Percentiles rank a stretch among this genome's conserved stretches.
Evolutionary conservation across 163 green algal genomes (phyloP).

Genomic region (Scenedesmus sp.): DNA sequence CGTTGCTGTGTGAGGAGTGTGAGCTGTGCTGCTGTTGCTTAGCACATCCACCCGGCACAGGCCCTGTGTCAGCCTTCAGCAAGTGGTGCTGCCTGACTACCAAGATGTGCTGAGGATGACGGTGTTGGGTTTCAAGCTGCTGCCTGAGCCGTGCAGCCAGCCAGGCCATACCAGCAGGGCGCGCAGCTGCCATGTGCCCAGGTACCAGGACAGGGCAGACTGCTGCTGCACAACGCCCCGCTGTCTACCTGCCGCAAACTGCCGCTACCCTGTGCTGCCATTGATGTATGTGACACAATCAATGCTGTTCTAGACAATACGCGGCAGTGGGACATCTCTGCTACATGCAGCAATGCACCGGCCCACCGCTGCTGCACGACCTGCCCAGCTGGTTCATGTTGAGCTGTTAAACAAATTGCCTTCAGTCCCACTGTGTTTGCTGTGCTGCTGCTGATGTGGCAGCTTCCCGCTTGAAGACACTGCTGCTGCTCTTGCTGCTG

Average conservation of each 20-base stretch:
- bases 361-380: no score
- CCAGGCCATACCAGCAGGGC: neutral
- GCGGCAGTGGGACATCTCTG: neutral
- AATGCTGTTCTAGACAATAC: neutral
- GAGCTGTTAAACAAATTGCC: neutral
- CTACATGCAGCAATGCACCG: neutral
- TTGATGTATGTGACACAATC: neutral
- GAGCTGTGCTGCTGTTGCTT: no score
- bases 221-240: neutral
- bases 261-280: neutral
- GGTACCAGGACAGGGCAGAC: neutral
- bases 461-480: neutral
- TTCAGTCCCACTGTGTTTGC: neutral
- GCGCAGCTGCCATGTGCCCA: neutral
- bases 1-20: no score
- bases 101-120: no score
- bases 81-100: neutral
- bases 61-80: neutral
- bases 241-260: neutral
- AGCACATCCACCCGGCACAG: neutral
- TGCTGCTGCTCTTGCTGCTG: neutral
- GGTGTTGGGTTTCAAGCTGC: no score
- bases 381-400: neutral
- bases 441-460: neutral
- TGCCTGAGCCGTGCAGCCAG: no score